A percentile compares a stretch with the other conserved stretches of the same genome.
Evolutionary conservation across 2,329 filamentous ascomycete genomes (phyloP).

Genomic region (Ceratocystis cacaofunesta): DNA sequence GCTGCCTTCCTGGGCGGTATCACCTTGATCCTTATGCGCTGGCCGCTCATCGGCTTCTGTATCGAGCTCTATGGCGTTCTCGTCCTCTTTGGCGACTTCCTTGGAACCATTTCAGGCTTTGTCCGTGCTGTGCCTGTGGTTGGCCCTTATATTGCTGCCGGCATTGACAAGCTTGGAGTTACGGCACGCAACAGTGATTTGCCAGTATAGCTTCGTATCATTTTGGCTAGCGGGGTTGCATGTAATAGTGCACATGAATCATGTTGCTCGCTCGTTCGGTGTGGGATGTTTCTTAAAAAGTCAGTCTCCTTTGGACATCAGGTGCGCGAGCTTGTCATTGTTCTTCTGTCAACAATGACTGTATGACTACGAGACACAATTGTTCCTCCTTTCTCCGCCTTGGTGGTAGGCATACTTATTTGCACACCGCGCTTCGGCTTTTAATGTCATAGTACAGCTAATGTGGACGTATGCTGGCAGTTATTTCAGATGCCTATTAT

Average conservation of each 20-base stretch:
- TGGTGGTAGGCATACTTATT: neutral
- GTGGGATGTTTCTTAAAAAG: neutral
- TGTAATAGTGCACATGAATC: conserved; percentile 3
- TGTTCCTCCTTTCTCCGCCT: neutral
- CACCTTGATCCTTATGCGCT: conserved; percentile 69
- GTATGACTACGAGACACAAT: neutral
- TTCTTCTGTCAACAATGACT: neutral
- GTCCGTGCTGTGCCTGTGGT: conserved; percentile 71
- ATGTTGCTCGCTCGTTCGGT: too few species aligned
- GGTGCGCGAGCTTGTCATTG: conserved; percentile 3
- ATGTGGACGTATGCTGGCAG: too few species aligned
- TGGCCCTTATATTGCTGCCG: conserved; percentile 67
- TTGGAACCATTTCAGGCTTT: conserved; percentile 81
- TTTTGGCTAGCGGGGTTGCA: neutral
- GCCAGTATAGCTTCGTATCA: conserved; percentile 41
- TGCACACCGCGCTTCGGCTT: neutral
- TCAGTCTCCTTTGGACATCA: neutral
- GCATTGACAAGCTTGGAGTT: conserved; percentile 55
- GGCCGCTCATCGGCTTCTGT: conserved; percentile 81
- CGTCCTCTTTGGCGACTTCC: conserved; percentile 88
- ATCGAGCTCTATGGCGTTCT: conserved; percentile 89
- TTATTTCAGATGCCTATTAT: too few species aligned
- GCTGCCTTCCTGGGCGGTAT: conserved; percentile 77
- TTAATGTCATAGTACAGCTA: neutral
- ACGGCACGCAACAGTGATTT: conserved; percentile 61